phyloP scores from a whole-genome alignment of 2,329 filamentous ascomycete species.

The Botrytis fabae region DNA sequence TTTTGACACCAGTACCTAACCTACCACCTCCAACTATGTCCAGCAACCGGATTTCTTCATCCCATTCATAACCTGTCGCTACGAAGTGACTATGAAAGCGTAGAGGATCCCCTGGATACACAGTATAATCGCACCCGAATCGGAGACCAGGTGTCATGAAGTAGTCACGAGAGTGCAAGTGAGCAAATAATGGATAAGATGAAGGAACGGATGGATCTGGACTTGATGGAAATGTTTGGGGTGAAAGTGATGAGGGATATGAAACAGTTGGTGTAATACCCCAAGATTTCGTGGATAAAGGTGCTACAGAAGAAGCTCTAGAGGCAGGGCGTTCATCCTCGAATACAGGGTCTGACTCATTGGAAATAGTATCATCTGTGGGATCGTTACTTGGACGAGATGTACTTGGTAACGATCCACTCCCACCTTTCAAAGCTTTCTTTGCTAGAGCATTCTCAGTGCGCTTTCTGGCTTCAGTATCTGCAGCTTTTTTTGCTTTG shows the following conservation, averaged over 20 bases:
- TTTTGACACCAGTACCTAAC: constrained; percentile 93
- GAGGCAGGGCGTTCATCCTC: constrained; percentile 42
- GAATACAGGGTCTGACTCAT: constrained; percentile 32
- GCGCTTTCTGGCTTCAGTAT: constrained; percentile 32
- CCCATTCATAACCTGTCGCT: constrained; percentile 80
- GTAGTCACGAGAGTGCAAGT: constrained; percentile 77
- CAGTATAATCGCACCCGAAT: constrained; percentile 91
- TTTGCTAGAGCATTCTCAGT: constrained; percentile 35
- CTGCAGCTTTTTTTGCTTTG: constrained; percentile 48
- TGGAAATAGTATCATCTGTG: constrained; percentile 6
- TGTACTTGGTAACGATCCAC: constrained; percentile 20
- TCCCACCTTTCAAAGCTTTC: constrained; percentile 33
- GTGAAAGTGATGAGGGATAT: constrained; percentile 42
- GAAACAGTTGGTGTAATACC: constrained; percentile 49
- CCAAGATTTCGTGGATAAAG: constrained; percentile 28
- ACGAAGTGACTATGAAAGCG: constrained; percentile 96
- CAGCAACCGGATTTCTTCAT: constrained; percentile 80
- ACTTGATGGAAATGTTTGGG: constrained; percentile 31
- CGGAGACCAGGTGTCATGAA: constrained; percentile 89
- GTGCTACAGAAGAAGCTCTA: constrained; percentile 34
- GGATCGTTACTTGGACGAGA: constrained; percentile 16
- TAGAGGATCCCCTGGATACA: constrained; percentile 92
- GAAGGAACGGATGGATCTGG: constrained; percentile 46
- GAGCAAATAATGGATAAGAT: constrained; percentile 75
- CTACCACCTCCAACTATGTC: constrained; percentile 84